Conservation (phyloP, 1,139 yeast genomes). For the Yamadazyma atlantica region DNA sequence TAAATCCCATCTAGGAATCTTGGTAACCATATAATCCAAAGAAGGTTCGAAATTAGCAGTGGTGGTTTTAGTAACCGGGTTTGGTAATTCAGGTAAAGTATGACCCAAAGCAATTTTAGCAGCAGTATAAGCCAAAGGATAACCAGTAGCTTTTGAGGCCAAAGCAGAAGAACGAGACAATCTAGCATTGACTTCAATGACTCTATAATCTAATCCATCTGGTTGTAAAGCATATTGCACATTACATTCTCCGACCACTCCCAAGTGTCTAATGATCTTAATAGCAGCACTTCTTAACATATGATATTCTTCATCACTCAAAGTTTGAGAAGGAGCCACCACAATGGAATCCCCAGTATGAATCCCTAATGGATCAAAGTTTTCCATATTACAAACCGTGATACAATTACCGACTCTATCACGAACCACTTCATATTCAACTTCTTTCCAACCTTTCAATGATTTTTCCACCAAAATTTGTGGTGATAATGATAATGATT, state of each 20-base stretch:
- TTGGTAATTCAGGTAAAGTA: constrained; percentile 92
- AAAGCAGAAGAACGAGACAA: constrained; percentile 95
- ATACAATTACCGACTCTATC: constrained; percentile 96
- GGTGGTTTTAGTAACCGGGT: constrained; percentile 94
- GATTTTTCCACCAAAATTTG: constrained; percentile 97
- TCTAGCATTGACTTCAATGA: constrained; percentile 97
- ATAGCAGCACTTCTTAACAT: constrained; percentile 98
- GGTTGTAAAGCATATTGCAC: constrained; percentile 97
- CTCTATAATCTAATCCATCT: constrained; percentile 91
- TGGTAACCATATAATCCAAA: constrained; percentile 92
- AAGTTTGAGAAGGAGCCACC: constrained; percentile 97
- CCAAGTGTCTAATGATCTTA: constrained; percentile 94
- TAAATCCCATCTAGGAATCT: constrained; percentile 98
- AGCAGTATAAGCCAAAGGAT: constrained; percentile 97
- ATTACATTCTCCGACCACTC: constrained; percentile 99
- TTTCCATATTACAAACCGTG: constrained; percentile 99
- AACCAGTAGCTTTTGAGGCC: constrained; percentile 98
- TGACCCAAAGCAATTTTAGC: constrained; percentile 95
- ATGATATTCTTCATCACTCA: constrained; percentile 95
- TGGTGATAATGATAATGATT: constrained; percentile 85
- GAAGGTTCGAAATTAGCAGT: constrained; percentile 97
- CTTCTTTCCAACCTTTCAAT: constrained; percentile 98
- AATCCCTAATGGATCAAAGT: constrained; percentile 96
- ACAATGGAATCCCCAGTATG: constrained; percentile 99
- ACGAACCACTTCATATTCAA: constrained; percentile 97